phyloP scores from a whole-genome alignment of 306 rosid genomes.

The Prunus kanzakura region DNA sequence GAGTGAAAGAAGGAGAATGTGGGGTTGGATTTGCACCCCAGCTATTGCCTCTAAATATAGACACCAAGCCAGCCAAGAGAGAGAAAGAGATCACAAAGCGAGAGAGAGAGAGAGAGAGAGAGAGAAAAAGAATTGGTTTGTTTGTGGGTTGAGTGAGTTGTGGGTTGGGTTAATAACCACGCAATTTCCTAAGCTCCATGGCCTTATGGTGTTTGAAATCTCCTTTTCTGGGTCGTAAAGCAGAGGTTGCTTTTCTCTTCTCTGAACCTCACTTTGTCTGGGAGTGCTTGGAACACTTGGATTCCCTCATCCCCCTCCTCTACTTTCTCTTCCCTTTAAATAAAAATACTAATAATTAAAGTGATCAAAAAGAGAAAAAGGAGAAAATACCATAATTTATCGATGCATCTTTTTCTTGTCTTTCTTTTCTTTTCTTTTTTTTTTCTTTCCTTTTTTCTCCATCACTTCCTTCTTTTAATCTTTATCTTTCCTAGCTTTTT shows the following conservation, averaged over 20 bases:
- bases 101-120: conserved; percentile 23
- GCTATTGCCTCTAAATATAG: conserved; percentile 57
- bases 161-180: conserved; percentile 54
- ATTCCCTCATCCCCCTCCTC: conserved; percentile 57
- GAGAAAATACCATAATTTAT: conserved; percentile 34
- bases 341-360: conserved; percentile 16
- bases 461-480: conserved; percentile 21
- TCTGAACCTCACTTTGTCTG: conserved; percentile 89
- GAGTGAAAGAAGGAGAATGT: conserved; percentile 61
- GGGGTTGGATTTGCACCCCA: conserved; percentile 69
- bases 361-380: conserved; percentile 20
- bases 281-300: conserved; percentile 90
- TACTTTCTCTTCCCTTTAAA: neutral
- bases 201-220: conserved; percentile 77
- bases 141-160: conserved; percentile 2
- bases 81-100: neutral
- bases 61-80: conserved; percentile 14
- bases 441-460: conserved; percentile 4
- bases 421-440: too few species aligned
- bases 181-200: conserved; percentile 83
- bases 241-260: conserved; percentile 68
- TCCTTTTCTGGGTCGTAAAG: conserved; percentile 98
- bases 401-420: conserved; percentile 29
- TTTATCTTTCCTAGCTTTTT: conserved; percentile 4
- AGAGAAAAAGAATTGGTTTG: neutral